A percentile compares a stretch with the other conserved stretches of the same genome.
These are phyloP conservation scores for Umbelopsis sp. DNA, from an alignment of 371 early-diverging fungal species.

Conservation along the genomic window DNA sequence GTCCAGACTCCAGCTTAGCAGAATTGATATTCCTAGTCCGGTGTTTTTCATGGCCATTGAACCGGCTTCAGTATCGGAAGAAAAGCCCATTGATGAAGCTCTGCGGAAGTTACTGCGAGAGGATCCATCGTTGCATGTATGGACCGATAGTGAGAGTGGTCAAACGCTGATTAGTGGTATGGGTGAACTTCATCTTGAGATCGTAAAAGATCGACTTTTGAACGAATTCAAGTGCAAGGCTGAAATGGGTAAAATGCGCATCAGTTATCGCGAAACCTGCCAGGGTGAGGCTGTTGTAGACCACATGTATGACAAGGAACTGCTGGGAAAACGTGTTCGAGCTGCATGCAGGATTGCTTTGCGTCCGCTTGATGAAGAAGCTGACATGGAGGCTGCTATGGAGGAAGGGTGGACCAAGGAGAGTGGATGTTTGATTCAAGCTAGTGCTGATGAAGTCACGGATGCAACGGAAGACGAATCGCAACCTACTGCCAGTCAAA, in stretches of 20 bases:
- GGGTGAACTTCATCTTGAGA: constrained; percentile 97
- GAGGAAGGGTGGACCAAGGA: constrained; percentile 27
- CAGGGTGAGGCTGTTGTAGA: constrained; percentile 31
- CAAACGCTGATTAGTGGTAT: constrained; percentile 93
- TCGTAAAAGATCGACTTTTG: constrained; percentile 79
- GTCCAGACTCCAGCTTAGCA: constrained; percentile 62
- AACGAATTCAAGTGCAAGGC: constrained; percentile 82
- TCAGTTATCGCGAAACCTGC: constrained; percentile 88
- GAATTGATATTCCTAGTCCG: constrained; percentile 86
- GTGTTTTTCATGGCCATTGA: constrained; percentile 91
- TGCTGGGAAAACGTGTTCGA: constrained; percentile 72
- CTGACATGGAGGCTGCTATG: constrained; percentile 20
- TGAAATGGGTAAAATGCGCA: constrained; percentile 84
- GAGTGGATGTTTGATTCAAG: constrained; percentile 16
- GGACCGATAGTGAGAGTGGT: constrained; percentile 83
- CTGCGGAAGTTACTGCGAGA: constrained; percentile 78
- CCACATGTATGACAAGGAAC: constrained; percentile 65
- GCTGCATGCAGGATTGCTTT: constrained; percentile 66
- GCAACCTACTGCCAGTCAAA: not conserved
- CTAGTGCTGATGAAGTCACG: constrained; percentile 22
- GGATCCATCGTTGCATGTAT: constrained; percentile 86
- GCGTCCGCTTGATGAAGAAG: constrained; percentile 44
- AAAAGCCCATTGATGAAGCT: constrained; percentile 76
- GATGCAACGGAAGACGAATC: constrained; percentile 21
- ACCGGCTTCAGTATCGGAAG: constrained; percentile 77